These are phyloP conservation scores for Ceratobasidium sp. DNA, from an alignment of 1,284 basidiomycete genomes.

Conservation along the genomic window DNA sequence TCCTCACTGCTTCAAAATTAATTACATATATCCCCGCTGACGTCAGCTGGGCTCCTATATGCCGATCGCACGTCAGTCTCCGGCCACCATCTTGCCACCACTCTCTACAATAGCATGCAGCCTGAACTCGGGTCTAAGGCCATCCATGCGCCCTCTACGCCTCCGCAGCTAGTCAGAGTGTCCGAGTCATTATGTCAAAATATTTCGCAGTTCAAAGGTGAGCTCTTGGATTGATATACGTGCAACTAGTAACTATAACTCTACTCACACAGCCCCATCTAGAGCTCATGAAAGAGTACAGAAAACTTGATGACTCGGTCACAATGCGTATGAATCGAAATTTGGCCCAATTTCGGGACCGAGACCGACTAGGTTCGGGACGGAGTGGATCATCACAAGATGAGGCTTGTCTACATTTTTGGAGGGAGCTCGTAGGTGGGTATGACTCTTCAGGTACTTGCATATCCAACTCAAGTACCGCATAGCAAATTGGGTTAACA, in stretches of 20 bases:
- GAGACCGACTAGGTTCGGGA: conserved; percentile 58
- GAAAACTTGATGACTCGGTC: conserved; percentile 86
- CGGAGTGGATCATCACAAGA: conserved; percentile 50
- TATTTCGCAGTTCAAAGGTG: conserved; percentile 87
- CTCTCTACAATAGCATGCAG: conserved; percentile 9
- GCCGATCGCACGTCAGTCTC: conserved; percentile 10
- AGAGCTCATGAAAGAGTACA: conserved; percentile 90
- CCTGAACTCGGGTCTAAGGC: conserved; percentile 72
- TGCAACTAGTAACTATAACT: not conserved
- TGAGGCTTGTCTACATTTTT: conserved; percentile 83
- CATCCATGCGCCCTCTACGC: conserved; percentile 70
- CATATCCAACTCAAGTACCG: not conserved
- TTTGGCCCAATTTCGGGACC: conserved; percentile 82
- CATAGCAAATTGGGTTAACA: conserved; percentile 85
- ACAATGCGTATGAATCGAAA: conserved; percentile 88
- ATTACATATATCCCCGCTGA: conserved; percentile 35
- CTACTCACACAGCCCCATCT: conserved; percentile 41
- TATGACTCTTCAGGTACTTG: conserved; percentile 47
- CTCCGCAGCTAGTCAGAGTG: conserved; percentile 73
- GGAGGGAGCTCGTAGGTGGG: conserved; percentile 86
- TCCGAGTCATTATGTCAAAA: conserved; percentile 81
- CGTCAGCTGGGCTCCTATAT: conserved; percentile 32
- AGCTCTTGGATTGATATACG: conserved; percentile 44
- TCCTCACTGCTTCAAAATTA: conserved; percentile 35
- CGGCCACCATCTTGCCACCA: not conserved